These are phyloP conservation scores for Podosphaera fusca DNA, from an alignment of 2,329 filamentous ascomycete species.

Conservation along the genomic window DNA sequence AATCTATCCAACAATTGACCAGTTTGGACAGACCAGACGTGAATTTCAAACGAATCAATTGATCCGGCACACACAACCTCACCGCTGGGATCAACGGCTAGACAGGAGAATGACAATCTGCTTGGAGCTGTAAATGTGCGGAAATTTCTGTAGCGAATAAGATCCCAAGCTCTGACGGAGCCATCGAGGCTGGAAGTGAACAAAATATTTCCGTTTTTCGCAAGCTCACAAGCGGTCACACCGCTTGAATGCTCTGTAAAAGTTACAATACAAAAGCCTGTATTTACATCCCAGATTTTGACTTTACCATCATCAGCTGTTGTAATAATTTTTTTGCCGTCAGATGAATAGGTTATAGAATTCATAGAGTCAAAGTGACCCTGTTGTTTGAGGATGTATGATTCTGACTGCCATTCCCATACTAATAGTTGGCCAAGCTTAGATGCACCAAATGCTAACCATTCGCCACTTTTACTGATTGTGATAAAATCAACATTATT, in stretches of 20 bases:
- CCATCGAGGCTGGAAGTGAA: constrained; percentile 92
- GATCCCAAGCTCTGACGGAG: constrained; percentile 84
- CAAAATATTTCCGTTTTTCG: constrained; percentile 82
- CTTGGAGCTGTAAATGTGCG: constrained; percentile 89
- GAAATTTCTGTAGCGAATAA: constrained; percentile 91
- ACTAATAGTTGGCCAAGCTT: constrained; percentile 90
- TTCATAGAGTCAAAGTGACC: constrained; percentile 96
- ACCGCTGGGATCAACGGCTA: constrained; percentile 91
- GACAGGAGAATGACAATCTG: constrained; percentile 71
- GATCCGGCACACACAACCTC: constrained; percentile 92
- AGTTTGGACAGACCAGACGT: constrained; percentile 96
- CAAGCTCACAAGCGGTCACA: constrained; percentile 84
- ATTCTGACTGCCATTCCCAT: constrained; percentile 99
- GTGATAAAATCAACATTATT: constrained; percentile 90
- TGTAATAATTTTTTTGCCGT: constrained; percentile 80
- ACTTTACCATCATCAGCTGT: constrained; percentile 93
- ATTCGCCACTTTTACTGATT: constrained; percentile 85
- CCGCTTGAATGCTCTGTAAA: constrained; percentile 93
- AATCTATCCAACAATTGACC: constrained; percentile 82
- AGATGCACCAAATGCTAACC: constrained; percentile 90
- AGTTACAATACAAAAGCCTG: constrained; percentile 92
- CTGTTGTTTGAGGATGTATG: constrained; percentile 94
- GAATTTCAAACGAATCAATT: constrained; percentile 86
- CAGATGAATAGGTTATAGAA: constrained; percentile 73
- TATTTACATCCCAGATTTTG: constrained; percentile 93